These are phyloP conservation scores for Didymella glomerata DNA, from an alignment of 2,329 filamentous ascomycete genomes.

Conservation along the genomic window DNA sequence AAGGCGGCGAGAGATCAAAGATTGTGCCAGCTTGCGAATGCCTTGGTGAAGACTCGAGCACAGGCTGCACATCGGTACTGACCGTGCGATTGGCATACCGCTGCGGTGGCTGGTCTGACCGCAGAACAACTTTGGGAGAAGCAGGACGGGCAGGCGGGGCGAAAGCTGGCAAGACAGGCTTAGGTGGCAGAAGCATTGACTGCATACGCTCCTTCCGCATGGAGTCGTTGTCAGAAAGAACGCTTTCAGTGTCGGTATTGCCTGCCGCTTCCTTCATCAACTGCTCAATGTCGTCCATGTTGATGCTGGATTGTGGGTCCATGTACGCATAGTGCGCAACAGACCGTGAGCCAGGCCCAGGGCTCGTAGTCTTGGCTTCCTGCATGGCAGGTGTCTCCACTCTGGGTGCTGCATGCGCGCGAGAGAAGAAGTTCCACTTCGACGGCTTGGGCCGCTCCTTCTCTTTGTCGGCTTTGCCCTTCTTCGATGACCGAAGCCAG, in stretches of 20 bases:
- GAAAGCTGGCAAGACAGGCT: constrained; percentile 44
- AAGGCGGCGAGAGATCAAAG: constrained; percentile 46
- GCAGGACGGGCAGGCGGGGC: constrained; percentile 41
- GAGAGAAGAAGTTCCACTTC: constrained; percentile 68
- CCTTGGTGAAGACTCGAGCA: constrained; percentile 19
- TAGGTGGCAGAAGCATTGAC: constrained; percentile 52
- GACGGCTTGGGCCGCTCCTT: constrained; percentile 50
- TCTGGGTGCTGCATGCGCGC: constrained; percentile 54
- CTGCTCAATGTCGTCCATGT: constrained; percentile 56
- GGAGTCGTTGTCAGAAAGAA: constrained; percentile 33
- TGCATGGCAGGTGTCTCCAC: constrained; percentile 44
- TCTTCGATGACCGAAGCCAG: constrained; percentile 50
- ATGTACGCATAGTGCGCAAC: constrained; percentile 67
- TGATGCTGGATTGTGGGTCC: constrained; percentile 57
- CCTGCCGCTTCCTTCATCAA: constrained; percentile 55
- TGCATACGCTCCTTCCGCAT: constrained; percentile 44
- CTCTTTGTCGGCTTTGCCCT: constrained; percentile 36
- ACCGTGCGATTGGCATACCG: constrained; percentile 30
- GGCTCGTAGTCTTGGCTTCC: constrained; percentile 52
- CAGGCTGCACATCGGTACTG: constrained; percentile 31
- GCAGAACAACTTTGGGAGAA: constrained; percentile 50
- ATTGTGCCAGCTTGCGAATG: constrained; percentile 43
- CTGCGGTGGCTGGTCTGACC: constrained; percentile 31
- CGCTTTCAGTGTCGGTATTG: constrained; percentile 37
- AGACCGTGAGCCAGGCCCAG: constrained; percentile 49